These are phyloP conservation scores for Pseudocercospora crystallina DNA, from an alignment of 2,329 filamentous ascomycete species.

Conservation along the genomic window DNA sequence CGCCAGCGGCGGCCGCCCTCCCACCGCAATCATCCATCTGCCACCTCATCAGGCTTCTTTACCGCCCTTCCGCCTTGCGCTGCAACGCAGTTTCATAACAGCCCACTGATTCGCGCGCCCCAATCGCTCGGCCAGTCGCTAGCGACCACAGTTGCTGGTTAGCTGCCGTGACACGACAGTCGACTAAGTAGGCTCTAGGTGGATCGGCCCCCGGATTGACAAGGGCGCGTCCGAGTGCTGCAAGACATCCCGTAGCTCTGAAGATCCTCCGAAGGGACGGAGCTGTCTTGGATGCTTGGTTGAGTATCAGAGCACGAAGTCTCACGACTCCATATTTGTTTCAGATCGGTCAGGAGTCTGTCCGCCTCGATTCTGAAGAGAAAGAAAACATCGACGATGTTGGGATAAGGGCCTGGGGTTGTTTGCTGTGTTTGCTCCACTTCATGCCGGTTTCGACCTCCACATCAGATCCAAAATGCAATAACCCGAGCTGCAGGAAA, in stretches of 20 bases:
- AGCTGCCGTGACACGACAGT: constrained; percentile 6
- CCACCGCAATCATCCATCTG: not conserved
- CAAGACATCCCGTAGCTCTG: constrained; percentile 14
- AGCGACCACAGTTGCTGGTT: not conserved
- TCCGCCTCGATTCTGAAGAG: not conserved
- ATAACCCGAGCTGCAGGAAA: constrained; percentile 10
- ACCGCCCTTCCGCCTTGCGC: constrained; percentile 18
- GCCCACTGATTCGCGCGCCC: constrained; percentile 15
- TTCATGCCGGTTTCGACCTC: constrained; percentile 18
- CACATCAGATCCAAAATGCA: constrained; percentile 13
- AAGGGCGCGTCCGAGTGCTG: constrained; percentile 14
- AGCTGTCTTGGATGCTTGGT: not conserved
- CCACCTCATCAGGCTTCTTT: constrained; percentile 3
- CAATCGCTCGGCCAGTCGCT: constrained; percentile 9
- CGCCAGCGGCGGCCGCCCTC: too few species aligned
- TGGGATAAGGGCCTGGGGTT: constrained; percentile 4
- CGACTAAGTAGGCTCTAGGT: not conserved
- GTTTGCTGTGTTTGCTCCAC: constrained; percentile 20
- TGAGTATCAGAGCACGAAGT: constrained; percentile 1
- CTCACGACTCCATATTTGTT: constrained; percentile 5
- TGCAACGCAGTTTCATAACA: constrained; percentile 15
- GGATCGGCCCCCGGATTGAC: constrained; percentile 7
- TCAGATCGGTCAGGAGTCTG: constrained; percentile 4
- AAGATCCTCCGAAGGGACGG: constrained; percentile 2
- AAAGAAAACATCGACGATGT: not conserved